phyloP scores from a whole-genome alignment of 139 green algal species.

The Chlamydomonas applanata region DNA sequence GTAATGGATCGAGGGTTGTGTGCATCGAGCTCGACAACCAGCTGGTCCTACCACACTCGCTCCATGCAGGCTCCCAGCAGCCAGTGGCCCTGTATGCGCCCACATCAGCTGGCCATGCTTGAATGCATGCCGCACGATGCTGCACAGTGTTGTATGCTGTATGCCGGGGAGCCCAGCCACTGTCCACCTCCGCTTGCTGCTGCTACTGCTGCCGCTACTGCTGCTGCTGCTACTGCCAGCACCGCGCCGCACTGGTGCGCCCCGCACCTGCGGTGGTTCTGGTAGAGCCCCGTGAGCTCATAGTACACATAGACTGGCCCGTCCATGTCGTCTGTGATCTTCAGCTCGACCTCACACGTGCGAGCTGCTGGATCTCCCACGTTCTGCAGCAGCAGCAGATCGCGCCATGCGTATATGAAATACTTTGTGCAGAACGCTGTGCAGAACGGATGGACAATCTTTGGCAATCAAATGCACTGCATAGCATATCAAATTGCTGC shows the following conservation, averaged over 20 bases:
- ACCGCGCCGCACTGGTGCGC: too few relatives aligned
- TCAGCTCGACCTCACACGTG: constrained; percentile 51
- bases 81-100: too few relatives aligned
- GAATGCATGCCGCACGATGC: neutral
- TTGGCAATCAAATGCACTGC: constrained; percentile 37
- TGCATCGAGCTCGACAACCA: too few relatives aligned
- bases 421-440: too few relatives aligned
- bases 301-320: constrained; percentile 89
- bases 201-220: neutral
- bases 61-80: too few relatives aligned
- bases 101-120: too few relatives aligned
- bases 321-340: constrained; percentile 47
- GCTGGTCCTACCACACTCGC: too few relatives aligned
- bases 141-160: neutral
- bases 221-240: neutral
- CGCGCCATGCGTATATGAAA: neutral
- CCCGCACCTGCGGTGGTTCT: constrained; percentile 89
- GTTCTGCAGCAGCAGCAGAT: neutral
- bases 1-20: too few relatives aligned
- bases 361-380: neutral
- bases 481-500: constrained; percentile 27
- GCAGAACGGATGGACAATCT: constrained; percentile 15
- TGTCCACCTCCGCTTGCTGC: neutral
- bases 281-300: constrained; percentile 83
- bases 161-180: neutral